Conservation (phyloP, 306 rosid species). For the Cicer cuneatum region DNA sequence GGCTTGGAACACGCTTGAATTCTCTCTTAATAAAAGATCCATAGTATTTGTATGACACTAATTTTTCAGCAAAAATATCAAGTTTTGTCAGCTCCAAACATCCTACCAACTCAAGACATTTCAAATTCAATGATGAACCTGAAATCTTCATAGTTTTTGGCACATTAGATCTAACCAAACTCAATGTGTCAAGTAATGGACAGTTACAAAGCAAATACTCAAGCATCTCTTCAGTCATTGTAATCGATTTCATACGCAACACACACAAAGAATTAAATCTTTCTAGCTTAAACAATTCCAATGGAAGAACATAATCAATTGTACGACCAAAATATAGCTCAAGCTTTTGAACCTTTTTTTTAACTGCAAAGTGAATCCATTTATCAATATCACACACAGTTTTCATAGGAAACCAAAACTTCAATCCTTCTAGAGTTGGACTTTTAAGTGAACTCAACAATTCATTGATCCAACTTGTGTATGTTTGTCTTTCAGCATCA, state of each 20-base stretch:
- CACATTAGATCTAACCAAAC: conserved; percentile 40
- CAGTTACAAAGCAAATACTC: conserved; percentile 43
- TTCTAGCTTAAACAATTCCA: conserved; percentile 26
- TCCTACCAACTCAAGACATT: conserved; percentile 36
- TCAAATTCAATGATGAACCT: conserved; percentile 41
- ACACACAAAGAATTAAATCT: conserved; percentile 41
- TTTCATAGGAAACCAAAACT: conserved; percentile 49
- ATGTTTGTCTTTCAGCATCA: conserved; percentile 49
- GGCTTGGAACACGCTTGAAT: conserved; percentile 45
- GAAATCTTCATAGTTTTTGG: conserved; percentile 42
- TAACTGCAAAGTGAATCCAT: conserved; percentile 47
- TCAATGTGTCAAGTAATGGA: conserved; percentile 43
- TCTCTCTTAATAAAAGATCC: conserved; percentile 39
- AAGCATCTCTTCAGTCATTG: conserved; percentile 40
- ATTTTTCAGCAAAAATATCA: conserved; percentile 47
- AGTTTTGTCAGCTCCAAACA: conserved; percentile 42
- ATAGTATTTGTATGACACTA: conserved; percentile 42
- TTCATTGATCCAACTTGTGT: conserved; percentile 49
- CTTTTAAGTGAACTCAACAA: conserved; percentile 40
- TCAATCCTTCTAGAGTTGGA: conserved; percentile 44
- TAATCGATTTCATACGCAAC: conserved; percentile 42
- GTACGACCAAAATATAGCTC: conserved; percentile 45
- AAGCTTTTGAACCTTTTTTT: conserved; percentile 49
- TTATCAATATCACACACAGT: conserved; percentile 34
- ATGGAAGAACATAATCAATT: conserved; percentile 48